Base-by-base conservation (phyloP, 768 basidiomycete species). In the Collybiopsis confluens region DNA sequence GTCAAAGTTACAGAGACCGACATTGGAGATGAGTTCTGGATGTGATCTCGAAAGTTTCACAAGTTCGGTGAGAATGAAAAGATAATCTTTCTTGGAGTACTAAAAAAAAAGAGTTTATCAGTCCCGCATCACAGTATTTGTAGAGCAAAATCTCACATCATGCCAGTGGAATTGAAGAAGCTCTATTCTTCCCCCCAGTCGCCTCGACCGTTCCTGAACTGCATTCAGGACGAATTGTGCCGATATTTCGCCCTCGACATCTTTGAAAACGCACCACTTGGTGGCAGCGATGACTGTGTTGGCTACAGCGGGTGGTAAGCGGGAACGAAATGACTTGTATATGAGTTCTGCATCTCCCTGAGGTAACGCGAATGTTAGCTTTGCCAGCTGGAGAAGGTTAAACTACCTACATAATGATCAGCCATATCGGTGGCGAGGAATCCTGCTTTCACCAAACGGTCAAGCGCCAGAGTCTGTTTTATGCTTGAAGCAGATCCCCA, bases 1-100 rank as follows among this genome's bases (percentile, higher is more conserved):
- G 63, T 83, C 82, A 57, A 83, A 83, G 61, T 83, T 85, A 64
- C 79, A 80, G 45, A 83, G 69, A 16, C 82, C 82, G 11, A 83
- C 70, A n/a, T 75, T 71, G 5, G 63, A 68, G 55, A 82, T 77
- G 54, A 73, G 63, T 7, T 56, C 36, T 30, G 58, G 52, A 41
- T 59, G 58, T 6, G 55, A 38, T 45, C 49, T 56, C 20, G 58
- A 54, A 15, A 59, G 45, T 40, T 46, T 48, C 27, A 59, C 55
- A 37, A 59, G 45, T 27, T 59, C 58, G 26, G 55, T 51, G 26
- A 59, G 52, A 27, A 59, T 50, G 18, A 53, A 36, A 8, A 59
- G 46, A 37, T 59, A 59, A 20, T 56, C 51, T 30, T 56, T 59
- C 21, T 26, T 52, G 4, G 44, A 47, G 23, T 58, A 58, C 58